phyloP scores from a whole-genome alignment of 371 early-diverging fungal genomes.

The Coemansia sp. region DNA sequence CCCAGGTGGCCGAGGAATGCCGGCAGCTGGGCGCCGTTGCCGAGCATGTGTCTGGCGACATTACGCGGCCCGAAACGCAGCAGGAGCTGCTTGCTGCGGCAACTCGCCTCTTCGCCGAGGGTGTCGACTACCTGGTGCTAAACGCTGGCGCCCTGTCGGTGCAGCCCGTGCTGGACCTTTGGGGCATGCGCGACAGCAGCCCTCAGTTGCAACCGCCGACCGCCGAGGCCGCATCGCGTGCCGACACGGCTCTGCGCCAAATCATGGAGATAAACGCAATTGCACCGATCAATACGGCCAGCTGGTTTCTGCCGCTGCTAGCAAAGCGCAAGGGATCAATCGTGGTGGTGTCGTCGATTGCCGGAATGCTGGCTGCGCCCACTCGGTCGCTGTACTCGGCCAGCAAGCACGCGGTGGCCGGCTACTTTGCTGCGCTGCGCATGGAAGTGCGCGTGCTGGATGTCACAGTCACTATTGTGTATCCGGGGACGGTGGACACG shows the following conservation, averaged over 20 bases:
- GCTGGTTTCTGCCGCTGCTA: slow-evolving; percentile 62
- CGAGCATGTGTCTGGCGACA: slow-evolving; percentile 37
- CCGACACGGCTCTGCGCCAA: slow-evolving; percentile 41
- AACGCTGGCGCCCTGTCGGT: slow-evolving; percentile 50
- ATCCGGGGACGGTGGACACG: slow-evolving; percentile 79
- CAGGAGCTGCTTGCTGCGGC: slow-evolving; percentile 15
- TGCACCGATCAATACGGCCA: slow-evolving; percentile 63
- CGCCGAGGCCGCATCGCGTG: slow-evolving; percentile 7
- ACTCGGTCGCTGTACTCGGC: slow-evolving; percentile 80
- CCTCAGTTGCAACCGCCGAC: not conserved
- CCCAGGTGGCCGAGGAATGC: slow-evolving; percentile 57
- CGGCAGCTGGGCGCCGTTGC: not conserved
- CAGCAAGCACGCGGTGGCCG: slow-evolving; percentile 81
- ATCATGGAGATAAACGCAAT: slow-evolving; percentile 67
- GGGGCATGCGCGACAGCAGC: slow-evolving; percentile 10
- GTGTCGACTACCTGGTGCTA: slow-evolving; percentile 48
- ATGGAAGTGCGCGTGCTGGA: slow-evolving; percentile 66
- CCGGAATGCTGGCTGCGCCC: slow-evolving; percentile 77
- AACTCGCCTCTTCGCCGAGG: not conserved
- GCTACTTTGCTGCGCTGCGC: slow-evolving; percentile 80
- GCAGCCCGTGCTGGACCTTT: slow-evolving; percentile 28
- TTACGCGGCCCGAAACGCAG: slow-evolving; percentile 35
- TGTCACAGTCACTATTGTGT: slow-evolving; percentile 62
- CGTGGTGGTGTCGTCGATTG: slow-evolving; percentile 78
- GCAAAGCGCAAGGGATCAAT: slow-evolving; percentile 54